These are phyloP conservation scores for Trichoderma atrobrunneum DNA, from an alignment of 2,329 filamentous ascomycete species.

Conservation along the genomic window DNA sequence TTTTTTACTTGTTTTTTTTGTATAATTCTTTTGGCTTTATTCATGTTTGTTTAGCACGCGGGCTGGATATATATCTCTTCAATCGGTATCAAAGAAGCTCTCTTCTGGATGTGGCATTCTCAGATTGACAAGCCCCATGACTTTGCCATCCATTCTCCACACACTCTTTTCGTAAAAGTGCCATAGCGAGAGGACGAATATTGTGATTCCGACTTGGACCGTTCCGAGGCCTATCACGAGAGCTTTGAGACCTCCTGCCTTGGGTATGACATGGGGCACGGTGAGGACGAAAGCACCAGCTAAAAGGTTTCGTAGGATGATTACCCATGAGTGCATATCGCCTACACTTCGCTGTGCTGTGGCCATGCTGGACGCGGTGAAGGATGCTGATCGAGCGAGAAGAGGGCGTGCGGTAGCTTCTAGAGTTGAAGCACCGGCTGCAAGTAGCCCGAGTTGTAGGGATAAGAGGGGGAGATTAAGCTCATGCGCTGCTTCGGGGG, in stretches of 20 bases:
- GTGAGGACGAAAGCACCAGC: slow-evolving; percentile 45
- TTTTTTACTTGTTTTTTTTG: neutral
- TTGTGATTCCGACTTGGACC: slow-evolving; percentile 41
- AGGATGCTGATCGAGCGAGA: slow-evolving; percentile 47
- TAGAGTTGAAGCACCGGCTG: slow-evolving; percentile 41
- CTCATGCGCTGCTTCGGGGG: slow-evolving; percentile 27
- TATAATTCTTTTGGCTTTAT: neutral
- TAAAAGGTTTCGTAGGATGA: slow-evolving; percentile 40
- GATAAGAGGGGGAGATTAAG: slow-evolving; percentile 42
- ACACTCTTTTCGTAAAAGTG: slow-evolving; percentile 43
- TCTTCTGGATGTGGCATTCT: slow-evolving; percentile 36
- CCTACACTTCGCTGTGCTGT: slow-evolving; percentile 44
- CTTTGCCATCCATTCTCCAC: slow-evolving; percentile 43
- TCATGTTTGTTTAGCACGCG: neutral
- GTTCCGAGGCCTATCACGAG: slow-evolving; percentile 42
- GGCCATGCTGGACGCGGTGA: slow-evolving; percentile 47
- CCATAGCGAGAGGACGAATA: slow-evolving; percentile 36
- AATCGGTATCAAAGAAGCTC: slow-evolving; percentile 47
- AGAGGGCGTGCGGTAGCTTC: slow-evolving; percentile 42
- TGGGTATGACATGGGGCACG: slow-evolving; percentile 38
- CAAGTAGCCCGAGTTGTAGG: slow-evolving; percentile 47
- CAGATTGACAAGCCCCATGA: slow-evolving; percentile 48
- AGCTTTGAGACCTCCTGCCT: slow-evolving; percentile 35
- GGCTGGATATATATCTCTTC: neutral
- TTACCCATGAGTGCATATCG: slow-evolving; percentile 47